Percentiles rank a stretch among this genome's conserved stretches.
Evolutionary conservation across 2,329 filamentous ascomycete species (phyloP).

Genomic region (Aspergillus bombycis): DNA sequence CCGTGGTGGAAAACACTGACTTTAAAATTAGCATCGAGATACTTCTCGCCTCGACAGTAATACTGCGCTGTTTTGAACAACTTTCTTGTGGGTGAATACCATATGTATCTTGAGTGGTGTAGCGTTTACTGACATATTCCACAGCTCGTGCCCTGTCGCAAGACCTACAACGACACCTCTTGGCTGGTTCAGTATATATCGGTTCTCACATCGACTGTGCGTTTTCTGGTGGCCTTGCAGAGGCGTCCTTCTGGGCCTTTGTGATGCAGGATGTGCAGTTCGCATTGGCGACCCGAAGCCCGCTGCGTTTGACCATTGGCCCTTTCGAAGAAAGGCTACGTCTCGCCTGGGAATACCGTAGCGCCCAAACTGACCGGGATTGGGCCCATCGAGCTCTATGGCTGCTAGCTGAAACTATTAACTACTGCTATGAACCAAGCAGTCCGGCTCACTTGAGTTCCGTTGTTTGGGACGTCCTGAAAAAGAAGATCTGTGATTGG

Average conservation of each 20-base stretch:
- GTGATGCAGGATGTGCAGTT: constrained; percentile 42
- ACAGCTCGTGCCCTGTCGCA: constrained; percentile 37
- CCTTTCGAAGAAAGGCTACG: constrained; percentile 36
- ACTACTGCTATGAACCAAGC: constrained; percentile 35
- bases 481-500: constrained; percentile 32
- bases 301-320: constrained; percentile 34
- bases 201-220: constrained; percentile 39
- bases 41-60: constrained; percentile 38
- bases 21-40: constrained; percentile 37
- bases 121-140: constrained; percentile 10
- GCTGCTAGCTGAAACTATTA: constrained; percentile 38
- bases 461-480: constrained; percentile 24
- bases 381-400: constrained; percentile 39
- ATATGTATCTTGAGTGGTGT: not conserved
- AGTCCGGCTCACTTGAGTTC: constrained; percentile 21
- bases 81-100: constrained; percentile 33
- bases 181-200: constrained; percentile 40
- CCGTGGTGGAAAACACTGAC: constrained; percentile 34
- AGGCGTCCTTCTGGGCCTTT: constrained; percentile 41
- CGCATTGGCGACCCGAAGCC: constrained; percentile 36
- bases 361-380: constrained; percentile 32
- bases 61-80: constrained; percentile 40
- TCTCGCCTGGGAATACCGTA: constrained; percentile 30
- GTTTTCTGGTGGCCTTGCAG: constrained; percentile 35
- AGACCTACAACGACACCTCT: constrained; percentile 38